A percentile compares a stretch with the other conserved stretches of the same genome.
Conservation (phyloP, 2,329 filamentous ascomycete species). For the Zasmidium cellare region DNA sequence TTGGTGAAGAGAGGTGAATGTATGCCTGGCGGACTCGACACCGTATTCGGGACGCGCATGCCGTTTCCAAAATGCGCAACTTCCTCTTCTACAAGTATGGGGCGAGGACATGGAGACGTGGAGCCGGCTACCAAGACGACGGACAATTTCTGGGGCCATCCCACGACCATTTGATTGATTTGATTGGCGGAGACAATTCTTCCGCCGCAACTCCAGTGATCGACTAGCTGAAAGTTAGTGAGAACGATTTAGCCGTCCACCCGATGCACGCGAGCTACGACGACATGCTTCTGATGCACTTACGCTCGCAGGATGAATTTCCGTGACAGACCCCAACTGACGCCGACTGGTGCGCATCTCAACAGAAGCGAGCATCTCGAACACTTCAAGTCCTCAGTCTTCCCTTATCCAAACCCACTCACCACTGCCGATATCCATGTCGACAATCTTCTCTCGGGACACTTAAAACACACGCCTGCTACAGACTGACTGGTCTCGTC, state of each 20-base stretch:
- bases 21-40: too few species aligned
- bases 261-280: neutral
- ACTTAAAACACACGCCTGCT: conserved; percentile 10
- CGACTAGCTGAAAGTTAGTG: neutral
- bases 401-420: conserved; percentile 11
- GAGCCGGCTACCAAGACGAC: neutral
- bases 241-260: neutral
- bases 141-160: too few species aligned
- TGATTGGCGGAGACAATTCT: neutral
- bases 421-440: conserved; percentile 10
- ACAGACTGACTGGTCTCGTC: conserved; percentile 1
- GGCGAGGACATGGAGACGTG: too few species aligned
- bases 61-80: too few species aligned
- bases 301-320: neutral
- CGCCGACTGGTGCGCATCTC: conserved; percentile 7
- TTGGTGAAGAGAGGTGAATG: too few species aligned
- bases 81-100: too few species aligned
- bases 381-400: conserved; percentile 7
- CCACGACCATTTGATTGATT: neutral
- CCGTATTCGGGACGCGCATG: too few species aligned
- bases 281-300: neutral
- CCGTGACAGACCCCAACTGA: conserved; percentile 10
- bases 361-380: neutral
- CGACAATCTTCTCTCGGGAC: conserved; percentile 12
- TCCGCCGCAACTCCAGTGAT: neutral